A percentile compares a stretch with the other conserved stretches of the same genome.
These are phyloP conservation scores for Abrus precatorius DNA, from an alignment of 306 rosid genomes.

Conservation along the genomic window DNA sequence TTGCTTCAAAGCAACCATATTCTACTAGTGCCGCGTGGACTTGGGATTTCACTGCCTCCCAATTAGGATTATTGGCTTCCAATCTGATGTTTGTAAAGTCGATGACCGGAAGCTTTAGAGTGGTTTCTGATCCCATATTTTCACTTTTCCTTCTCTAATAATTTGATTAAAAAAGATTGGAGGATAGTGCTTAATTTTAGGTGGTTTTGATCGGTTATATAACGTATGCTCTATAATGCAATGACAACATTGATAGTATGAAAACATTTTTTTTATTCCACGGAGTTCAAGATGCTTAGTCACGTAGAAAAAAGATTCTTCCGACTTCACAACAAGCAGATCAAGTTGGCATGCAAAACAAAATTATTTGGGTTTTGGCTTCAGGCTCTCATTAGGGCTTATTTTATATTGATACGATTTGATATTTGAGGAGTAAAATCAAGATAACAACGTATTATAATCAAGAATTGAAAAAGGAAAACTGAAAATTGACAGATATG, in stretches of 20 bases:
- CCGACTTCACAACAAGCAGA: neutral
- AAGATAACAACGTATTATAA: neutral
- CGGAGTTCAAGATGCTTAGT: neutral
- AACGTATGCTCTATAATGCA: neutral
- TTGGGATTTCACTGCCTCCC: conserved; percentile 66
- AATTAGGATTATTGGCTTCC: conserved; percentile 50
- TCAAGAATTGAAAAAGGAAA: neutral
- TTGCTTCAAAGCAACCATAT: conserved; percentile 79
- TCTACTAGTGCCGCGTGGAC: conserved; percentile 66
- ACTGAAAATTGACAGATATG: no score
- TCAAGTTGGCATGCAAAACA: neutral
- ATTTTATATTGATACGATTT: neutral
- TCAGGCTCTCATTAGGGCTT: neutral
- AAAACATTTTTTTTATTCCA: neutral
- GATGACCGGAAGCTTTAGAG: conserved; percentile 65
- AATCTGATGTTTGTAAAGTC: conserved; percentile 55
- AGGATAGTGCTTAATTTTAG: conserved; percentile 11
- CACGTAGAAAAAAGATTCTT: neutral
- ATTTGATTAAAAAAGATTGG: conserved; percentile 33
- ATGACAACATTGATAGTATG: conserved; percentile 2
- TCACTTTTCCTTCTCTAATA: conserved; percentile 28
- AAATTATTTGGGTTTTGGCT: conserved; percentile 21
- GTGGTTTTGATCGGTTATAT: conserved; percentile 13
- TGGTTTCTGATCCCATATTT: conserved; percentile 62
- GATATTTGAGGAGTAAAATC: neutral